phyloP scores from a whole-genome alignment of 352 stramenopile species.

The Phytopythium delawarense region DNA sequence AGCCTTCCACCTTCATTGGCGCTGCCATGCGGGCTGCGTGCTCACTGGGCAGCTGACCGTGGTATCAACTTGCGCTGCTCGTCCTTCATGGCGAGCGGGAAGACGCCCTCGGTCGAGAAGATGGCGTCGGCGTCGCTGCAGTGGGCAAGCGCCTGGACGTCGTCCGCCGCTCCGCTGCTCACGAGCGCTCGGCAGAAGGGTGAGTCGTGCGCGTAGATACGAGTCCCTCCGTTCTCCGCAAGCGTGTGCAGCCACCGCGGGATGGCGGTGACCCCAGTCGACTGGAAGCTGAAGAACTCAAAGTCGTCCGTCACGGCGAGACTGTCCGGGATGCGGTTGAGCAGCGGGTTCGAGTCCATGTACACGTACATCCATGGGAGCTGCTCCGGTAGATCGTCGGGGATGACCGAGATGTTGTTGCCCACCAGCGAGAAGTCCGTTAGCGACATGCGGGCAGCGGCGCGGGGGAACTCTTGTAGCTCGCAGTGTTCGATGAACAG shows the following conservation, averaged over 20 bases:
- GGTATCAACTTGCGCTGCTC: constrained; percentile 3
- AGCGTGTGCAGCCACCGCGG: constrained; percentile 12
- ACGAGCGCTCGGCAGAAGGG: constrained; percentile 10
- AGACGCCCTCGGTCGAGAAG: constrained; percentile 16
- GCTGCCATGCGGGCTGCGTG: background rate
- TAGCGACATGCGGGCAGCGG: constrained; percentile 16
- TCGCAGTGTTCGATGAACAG: constrained; percentile 36
- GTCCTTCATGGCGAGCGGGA: constrained; percentile 16
- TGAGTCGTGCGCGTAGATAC: constrained; percentile 12
- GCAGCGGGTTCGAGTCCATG: constrained; percentile 31
- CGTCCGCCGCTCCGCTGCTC: background rate
- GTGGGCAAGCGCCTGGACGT: background rate
- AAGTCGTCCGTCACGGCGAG: constrained; percentile 8
- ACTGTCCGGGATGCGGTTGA: constrained; percentile 11
- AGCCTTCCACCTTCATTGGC: background rate
- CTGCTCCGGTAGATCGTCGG: constrained; percentile 13
- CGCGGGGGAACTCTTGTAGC: constrained; percentile 22
- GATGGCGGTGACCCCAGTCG: constrained; percentile 10
- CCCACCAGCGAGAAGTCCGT: constrained; percentile 31
- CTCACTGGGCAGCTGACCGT: background rate
- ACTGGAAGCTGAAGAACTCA: constrained; percentile 13
- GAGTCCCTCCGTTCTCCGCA: background rate
- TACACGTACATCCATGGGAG: constrained; percentile 28
- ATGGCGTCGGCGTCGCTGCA: constrained; percentile 6
- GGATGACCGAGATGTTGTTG: constrained; percentile 34